A percentile compares a stretch with the other conserved stretches of the same genome.
These are phyloP conservation scores for Pseudonitzschia pungens DNA, from an alignment of 108 stramenopile species.

Conservation along the genomic window DNA sequence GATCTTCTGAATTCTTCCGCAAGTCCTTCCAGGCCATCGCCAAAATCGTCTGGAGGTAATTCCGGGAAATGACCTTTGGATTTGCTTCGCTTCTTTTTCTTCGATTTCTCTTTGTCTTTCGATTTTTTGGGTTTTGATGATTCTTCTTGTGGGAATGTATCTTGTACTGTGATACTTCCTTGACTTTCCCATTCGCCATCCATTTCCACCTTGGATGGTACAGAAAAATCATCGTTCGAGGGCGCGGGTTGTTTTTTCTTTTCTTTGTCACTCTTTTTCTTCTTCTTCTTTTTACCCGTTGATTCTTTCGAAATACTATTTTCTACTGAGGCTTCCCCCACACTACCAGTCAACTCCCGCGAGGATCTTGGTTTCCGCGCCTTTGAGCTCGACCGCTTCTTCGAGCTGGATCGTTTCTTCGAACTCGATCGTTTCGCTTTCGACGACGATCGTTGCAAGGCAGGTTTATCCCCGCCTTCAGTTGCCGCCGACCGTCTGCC, in stretches of 20 bases:
- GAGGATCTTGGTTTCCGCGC: not conserved
- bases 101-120: slow-evolving; percentile 10
- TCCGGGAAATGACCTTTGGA: not conserved
- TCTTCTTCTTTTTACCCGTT: slow-evolving; percentile 17
- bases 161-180: not conserved
- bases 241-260: not conserved
- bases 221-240: not conserved
- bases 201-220: slow-evolving; percentile 21
- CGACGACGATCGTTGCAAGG: not conserved
- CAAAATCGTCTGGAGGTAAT: slow-evolving; percentile 6
- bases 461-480: not conserved
- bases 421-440: not conserved
- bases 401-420: not conserved
- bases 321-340: not conserved
- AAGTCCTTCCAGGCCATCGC: slow-evolving; percentile 13
- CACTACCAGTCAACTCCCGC: not conserved
- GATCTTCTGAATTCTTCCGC: slow-evolving; percentile 17
- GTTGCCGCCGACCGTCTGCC: not conserved
- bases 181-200: slow-evolving; percentile 4
- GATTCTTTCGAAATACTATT: slow-evolving; percentile 7
- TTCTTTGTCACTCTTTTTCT: not conserved
- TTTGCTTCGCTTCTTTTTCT: slow-evolving; percentile 17
- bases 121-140: not conserved
- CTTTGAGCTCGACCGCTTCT: not conserved
- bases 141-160: not conserved